A percentile compares a stretch with the other conserved stretches of the same genome.
These are phyloP conservation scores for Saturnispora hagleri DNA, from an alignment of 805 yeast genomes.

Conservation along the genomic window DNA sequence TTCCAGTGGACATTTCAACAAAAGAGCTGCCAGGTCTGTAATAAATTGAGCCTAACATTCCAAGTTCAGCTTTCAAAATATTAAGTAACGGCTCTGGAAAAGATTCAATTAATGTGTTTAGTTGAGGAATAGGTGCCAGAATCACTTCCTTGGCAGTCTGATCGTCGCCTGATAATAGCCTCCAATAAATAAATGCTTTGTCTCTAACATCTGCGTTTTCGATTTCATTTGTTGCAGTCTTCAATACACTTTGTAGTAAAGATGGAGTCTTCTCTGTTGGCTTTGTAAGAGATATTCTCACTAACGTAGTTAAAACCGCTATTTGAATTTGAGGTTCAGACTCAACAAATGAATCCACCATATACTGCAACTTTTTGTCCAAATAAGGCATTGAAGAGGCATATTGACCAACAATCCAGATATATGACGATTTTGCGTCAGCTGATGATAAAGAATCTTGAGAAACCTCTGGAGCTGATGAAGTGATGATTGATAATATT, in stretches of 20 bases:
- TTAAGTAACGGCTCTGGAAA: conserved; percentile 63
- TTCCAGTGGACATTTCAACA: neutral
- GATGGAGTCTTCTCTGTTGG: conserved; percentile 29
- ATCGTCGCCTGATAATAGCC: conserved; percentile 36
- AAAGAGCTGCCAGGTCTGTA: conserved; percentile 68
- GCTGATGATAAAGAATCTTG: conserved; percentile 38
- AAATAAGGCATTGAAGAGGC: conserved; percentile 50
- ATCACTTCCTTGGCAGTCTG: conserved; percentile 44
- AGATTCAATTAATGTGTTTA: conserved; percentile 61
- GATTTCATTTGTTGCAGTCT: conserved; percentile 51
- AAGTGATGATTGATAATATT: conserved; percentile 41
- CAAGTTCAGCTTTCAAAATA: conserved; percentile 62
- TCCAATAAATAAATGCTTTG: conserved; percentile 73
- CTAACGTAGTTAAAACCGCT: conserved; percentile 50
- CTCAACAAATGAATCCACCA: conserved; percentile 46
- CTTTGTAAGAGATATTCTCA: conserved; percentile 38
- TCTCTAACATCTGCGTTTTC: conserved; percentile 75
- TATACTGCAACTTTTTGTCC: conserved; percentile 34
- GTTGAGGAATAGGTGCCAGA: conserved; percentile 55
- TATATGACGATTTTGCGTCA: conserved; percentile 49
- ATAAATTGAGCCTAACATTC: conserved; percentile 82
- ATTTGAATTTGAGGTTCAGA: conserved; percentile 55
- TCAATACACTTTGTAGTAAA: conserved; percentile 49
- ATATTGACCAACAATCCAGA: conserved; percentile 69
- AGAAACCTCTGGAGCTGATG: conserved; percentile 27